Evolutionary conservation across 169 alveolate species (phyloP), one percentile per base, ranked within the genome.

Genomic region (Plasmodium berghei): DNA sequence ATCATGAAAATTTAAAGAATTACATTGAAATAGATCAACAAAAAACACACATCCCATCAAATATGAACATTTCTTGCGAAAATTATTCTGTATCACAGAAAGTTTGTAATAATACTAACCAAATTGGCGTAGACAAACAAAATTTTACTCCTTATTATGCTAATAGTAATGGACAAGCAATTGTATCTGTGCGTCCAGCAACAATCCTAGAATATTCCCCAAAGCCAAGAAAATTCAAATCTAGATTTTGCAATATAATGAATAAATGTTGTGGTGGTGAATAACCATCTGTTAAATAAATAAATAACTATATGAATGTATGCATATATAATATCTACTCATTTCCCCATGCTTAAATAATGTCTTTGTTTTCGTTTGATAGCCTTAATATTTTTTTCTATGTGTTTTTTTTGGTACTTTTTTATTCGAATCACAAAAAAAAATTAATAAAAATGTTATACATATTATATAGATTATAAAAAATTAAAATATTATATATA

Each of bases 151-250:
- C 90, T n/a, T 83, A 80, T 45, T 83, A 83, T 67, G 90, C 85
- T 48, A 83, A 83, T 46, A 83, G 90, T 56, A 83, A 83, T 59
- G 90, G 90, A 4, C 75, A 83, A 26, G 90, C 90, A 67, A 24
- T 83, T 83, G 90, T 83, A 54, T 83, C 90, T 22, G 85, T 83
- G 22, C 80, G 90, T 5, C 90, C 90, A 20, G 90, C 90, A 59
- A 83, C 90, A 46, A 83, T 83, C 56, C 56, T 83, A 59, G 90
- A 83, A 40, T 83, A 66, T 45, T 45, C 40, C n/a, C 90, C 90
- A 12, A 83, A 83, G 40, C 56, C 18, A 18, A 59, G 72, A 71
- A 83, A 83, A 61, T 22, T 24, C 24, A 83, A 69, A 71, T 22
- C 73, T 45, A 20, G 66, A 42, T 40, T 83, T 26, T 83, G 90